Evolutionary conservation across 768 basidiomycete species (phyloP).

Genomic region (Coprinopsis sp.): DNA sequence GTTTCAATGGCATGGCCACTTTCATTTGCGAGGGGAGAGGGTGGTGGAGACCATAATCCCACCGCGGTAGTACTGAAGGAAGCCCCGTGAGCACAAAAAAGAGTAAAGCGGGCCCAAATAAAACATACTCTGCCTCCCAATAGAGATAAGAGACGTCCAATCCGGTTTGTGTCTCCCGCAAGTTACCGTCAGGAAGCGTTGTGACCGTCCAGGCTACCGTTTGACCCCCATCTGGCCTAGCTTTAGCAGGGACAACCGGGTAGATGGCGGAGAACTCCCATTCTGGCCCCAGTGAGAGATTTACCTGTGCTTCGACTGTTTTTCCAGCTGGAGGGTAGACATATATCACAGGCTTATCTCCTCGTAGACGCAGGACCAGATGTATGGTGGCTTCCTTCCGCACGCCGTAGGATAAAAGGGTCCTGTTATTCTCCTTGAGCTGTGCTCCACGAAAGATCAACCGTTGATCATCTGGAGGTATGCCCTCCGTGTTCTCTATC

Average conservation of each 20-base stretch:
- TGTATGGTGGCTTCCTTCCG: neutral
- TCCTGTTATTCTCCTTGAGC: constrained; percentile 62
- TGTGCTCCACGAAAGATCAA: constrained; percentile 97
- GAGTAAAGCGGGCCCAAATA: neutral
- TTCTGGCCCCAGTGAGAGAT: constrained; percentile 26
- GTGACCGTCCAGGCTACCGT: constrained; percentile 31
- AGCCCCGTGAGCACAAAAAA: neutral
- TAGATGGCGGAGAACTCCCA: constrained; percentile 33
- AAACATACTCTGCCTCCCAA: constrained; percentile 34
- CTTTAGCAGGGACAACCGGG: constrained; percentile 25
- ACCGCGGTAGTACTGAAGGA: neutral
- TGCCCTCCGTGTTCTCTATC: constrained; percentile 31
- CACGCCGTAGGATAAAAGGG: neutral
- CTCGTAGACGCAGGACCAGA: neutral
- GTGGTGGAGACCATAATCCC: neutral
- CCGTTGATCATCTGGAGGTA: constrained; percentile 91
- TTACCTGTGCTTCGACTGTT: constrained; percentile 22
- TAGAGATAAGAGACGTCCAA: constrained; percentile 32
- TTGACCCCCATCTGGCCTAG: constrained; percentile 12
- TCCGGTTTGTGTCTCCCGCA: constrained; percentile 25
- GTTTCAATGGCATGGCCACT: neutral
- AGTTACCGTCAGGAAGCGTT: constrained; percentile 21
- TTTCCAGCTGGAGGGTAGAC: constrained; percentile 26
- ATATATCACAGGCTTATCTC: constrained; percentile 33
- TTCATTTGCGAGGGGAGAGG: neutral